phyloP scores from a whole-genome alignment of 805 yeast genomes.

The Candida germanica region DNA sequence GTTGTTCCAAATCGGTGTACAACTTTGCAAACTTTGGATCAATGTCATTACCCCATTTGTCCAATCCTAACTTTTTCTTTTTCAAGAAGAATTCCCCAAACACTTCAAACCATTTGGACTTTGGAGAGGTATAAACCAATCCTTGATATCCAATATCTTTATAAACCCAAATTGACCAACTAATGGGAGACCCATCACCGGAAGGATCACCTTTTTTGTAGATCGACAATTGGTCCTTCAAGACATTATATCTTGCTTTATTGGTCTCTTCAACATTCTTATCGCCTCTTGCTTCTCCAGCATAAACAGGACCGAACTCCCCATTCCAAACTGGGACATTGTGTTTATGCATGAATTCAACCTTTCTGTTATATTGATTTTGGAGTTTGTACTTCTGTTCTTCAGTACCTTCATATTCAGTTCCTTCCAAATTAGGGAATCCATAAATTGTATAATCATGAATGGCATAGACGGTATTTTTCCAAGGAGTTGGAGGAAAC shows the following conservation, averaged over 20 bases:
- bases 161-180: slow-evolving; percentile 54
- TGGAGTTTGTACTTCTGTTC: slow-evolving; percentile 34
- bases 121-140: slow-evolving; percentile 43
- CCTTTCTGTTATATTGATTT: slow-evolving; percentile 40
- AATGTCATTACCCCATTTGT: slow-evolving; percentile 49
- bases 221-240: slow-evolving; percentile 44
- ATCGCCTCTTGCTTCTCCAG: slow-evolving; percentile 43
- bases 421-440: slow-evolving; percentile 37
- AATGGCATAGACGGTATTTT: slow-evolving; percentile 48
- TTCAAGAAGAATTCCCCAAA: slow-evolving; percentile 42
- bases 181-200: slow-evolving; percentile 43
- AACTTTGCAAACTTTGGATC: slow-evolving; percentile 36
- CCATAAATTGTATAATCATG: slow-evolving; percentile 48
- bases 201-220: slow-evolving; percentile 47
- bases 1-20: slow-evolving; percentile 34
- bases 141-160: slow-evolving; percentile 55
- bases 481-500: slow-evolving; percentile 41
- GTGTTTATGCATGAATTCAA: slow-evolving; percentile 38
- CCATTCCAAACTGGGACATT: slow-evolving; percentile 54
- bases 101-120: slow-evolving; percentile 40
- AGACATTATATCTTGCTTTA: slow-evolving; percentile 37
- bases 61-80: slow-evolving; percentile 45
- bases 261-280: slow-evolving; percentile 35
- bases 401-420: slow-evolving; percentile 31
- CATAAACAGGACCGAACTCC: slow-evolving; percentile 51